A percentile compares a stretch with the other conserved stretches of the same genome.
phyloP scores from a whole-genome alignment of 2,329 filamentous ascomycete species.

The Coniella lustricola region DNA sequence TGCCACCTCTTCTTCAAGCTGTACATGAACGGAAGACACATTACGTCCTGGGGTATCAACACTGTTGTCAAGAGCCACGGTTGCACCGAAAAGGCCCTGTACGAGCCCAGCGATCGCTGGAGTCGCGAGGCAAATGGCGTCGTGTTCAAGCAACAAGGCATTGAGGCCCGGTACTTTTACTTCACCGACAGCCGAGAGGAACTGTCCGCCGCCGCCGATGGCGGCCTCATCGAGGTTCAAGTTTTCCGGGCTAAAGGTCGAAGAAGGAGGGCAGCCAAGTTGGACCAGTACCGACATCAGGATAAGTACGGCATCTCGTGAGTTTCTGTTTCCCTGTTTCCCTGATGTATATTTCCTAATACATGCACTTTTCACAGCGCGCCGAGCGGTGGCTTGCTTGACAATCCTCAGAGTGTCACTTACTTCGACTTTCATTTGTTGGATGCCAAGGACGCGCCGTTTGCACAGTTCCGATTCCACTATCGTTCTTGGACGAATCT shows the following conservation, averaged over 20 bases:
- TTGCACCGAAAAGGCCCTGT: slow-evolving; percentile 39
- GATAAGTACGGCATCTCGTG: slow-evolving; percentile 48
- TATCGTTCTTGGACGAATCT: slow-evolving; percentile 48
- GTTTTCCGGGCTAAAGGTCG: slow-evolving; percentile 46
- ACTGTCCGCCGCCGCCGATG: slow-evolving; percentile 40
- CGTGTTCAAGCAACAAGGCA: slow-evolving; percentile 29
- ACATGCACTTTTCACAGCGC: slow-evolving; percentile 30
- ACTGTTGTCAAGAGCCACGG: slow-evolving; percentile 28
- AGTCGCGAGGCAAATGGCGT: slow-evolving; percentile 31
- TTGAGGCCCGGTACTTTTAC: slow-evolving; percentile 44
- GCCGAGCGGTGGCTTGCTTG: slow-evolving; percentile 45
- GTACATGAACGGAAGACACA: slow-evolving; percentile 44
- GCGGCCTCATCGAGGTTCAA: slow-evolving; percentile 47
- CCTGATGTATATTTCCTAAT: background rate
- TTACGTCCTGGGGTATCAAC: slow-evolving; percentile 47
- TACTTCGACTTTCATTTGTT: slow-evolving; percentile 47
- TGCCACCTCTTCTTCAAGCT: slow-evolving; percentile 48
- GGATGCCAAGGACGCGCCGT: slow-evolving; percentile 46
- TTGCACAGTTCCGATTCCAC: slow-evolving; percentile 47
- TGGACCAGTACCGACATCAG: slow-evolving; percentile 39
- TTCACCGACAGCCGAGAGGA: slow-evolving; percentile 34
- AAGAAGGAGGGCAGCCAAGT: slow-evolving; percentile 32
- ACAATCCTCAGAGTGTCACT: slow-evolving; percentile 40
- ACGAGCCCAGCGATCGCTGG: slow-evolving; percentile 38
- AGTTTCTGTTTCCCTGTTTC: slow-evolving; percentile 20